Conservation (phyloP, 495 filamentous ascomycete species). For the Neurospora sp. region DNA sequence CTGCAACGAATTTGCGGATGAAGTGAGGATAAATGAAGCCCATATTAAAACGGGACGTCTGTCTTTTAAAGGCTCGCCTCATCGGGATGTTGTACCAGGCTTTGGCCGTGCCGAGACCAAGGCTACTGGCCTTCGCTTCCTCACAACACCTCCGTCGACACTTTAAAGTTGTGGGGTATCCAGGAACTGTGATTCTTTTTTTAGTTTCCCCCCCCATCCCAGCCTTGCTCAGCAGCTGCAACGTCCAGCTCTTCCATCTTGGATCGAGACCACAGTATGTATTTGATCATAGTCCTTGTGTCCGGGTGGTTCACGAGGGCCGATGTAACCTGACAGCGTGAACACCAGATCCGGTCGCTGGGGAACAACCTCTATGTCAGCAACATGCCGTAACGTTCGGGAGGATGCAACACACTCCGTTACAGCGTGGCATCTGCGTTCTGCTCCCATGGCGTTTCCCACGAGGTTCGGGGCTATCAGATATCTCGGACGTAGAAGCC, state of each 20-base stretch:
- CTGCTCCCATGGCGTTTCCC: neutral
- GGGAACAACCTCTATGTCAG: neutral
- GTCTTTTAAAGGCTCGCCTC: conserved; percentile 21
- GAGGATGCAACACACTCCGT: neutral
- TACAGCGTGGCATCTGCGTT: neutral
- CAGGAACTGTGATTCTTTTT: conserved; percentile 27
- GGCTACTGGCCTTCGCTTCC: conserved; percentile 2
- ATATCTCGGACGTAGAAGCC: neutral
- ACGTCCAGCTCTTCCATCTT: neutral
- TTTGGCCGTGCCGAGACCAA: conserved; percentile 12
- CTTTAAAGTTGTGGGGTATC: conserved; percentile 5
- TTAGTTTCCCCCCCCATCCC: conserved; percentile 24
- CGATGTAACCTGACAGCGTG: conserved; percentile 7
- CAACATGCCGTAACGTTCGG: neutral
- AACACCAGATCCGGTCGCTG: conserved; percentile 5
- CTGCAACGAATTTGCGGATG: conserved; percentile 36
- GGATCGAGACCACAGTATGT: conserved; percentile 11
- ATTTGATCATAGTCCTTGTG: conserved; percentile 7
- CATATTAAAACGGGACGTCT: conserved; percentile 32
- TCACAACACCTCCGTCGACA: conserved; percentile 3
- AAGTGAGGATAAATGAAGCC: conserved; percentile 41
- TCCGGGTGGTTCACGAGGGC: neutral
- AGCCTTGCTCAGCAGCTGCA: conserved; percentile 3
- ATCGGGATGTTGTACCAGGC: conserved; percentile 8
- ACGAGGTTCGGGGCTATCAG: neutral